Conservation (phyloP, 768 basidiomycete genomes). For the Phylloporus rhodoxanthus region DNA sequence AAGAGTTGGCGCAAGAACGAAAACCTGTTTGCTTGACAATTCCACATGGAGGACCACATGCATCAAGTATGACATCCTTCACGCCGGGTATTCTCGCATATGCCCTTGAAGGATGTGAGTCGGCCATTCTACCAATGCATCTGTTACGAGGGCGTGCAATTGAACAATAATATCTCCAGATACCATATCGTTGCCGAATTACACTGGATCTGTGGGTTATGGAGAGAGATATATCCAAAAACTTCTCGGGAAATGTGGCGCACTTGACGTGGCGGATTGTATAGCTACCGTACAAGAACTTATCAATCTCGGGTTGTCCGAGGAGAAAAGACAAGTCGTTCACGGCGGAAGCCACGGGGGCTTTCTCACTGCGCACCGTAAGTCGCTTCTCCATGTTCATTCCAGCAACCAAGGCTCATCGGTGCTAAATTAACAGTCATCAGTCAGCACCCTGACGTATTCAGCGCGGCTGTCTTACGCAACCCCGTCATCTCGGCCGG, state of each 20-base stretch:
- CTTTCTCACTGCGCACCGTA: constrained; percentile 55
- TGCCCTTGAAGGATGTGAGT: constrained; percentile 58
- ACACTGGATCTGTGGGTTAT: constrained; percentile 62
- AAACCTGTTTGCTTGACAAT: constrained; percentile 44
- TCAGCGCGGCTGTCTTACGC: constrained; percentile 55
- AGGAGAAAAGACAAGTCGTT: constrained; percentile 48
- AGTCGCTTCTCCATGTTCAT: constrained; percentile 17
- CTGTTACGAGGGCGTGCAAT: background rate
- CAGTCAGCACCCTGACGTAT: constrained; percentile 54
- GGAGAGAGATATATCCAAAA: constrained; percentile 55
- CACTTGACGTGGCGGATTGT: constrained; percentile 61
- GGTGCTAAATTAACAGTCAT: constrained; percentile 40
- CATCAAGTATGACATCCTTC: constrained; percentile 43
- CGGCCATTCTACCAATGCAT: background rate
- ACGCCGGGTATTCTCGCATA: constrained; percentile 38
- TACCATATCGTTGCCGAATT: constrained; percentile 56
- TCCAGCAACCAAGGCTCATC: background rate
- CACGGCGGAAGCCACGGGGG: constrained; percentile 70
- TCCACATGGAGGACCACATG: constrained; percentile 64
- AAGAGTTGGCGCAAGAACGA: constrained; percentile 10
- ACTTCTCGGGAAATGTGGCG: constrained; percentile 55
- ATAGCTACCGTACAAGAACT: constrained; percentile 50
- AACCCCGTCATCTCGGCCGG: constrained; percentile 67
- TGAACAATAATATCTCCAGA: constrained; percentile 31
- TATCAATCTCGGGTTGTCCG: constrained; percentile 43